Base-by-base conservation (phyloP, 2,329 filamentous ascomycete species). In the Curvularia sp. region DNA sequence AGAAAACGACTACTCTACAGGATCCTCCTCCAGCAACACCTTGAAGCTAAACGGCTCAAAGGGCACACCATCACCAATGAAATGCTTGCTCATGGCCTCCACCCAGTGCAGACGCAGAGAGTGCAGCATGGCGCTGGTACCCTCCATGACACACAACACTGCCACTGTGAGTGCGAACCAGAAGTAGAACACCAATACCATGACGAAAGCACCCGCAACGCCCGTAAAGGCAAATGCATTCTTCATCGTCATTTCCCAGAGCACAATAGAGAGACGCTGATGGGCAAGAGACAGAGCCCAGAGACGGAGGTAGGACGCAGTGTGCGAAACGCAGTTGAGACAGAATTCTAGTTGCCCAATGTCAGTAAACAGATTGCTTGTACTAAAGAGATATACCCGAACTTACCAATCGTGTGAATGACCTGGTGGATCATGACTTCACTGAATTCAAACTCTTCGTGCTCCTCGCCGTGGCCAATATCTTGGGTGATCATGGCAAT, bases 391-490 rank as follows among this genome's bases (percentile, higher is more conserved):
- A 15, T 8, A 9, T 44, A 18, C 3, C 22, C n/a, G 2, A 24
- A 49, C 89, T 79, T 88, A 94, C 91, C 93, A 73, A 98, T 98
- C 18, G 94, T 98, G 82, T 98, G 96, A 74, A 99, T 99, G 76
- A 97, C 88, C 79, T 99, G 95, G 80, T 99, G 95, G 74, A 99
- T 99, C 93, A 99, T 97, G 64, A 93, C 86, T 78, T 99, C 95
- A 60, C 90, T 87, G 77, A 99, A 99, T 70, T 99, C 95, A 77
- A 99, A 99, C 75, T 99, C 95, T 72, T 95, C 93, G 69, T 97
- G 92, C 68, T 93, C 93, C 49, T 92, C 91, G 43, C 88, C 86
- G 35, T 78, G 79, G 10, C 75, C 82, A 66, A 96, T 87, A 73
- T 95, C 92, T 76, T 96, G 89, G 2, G 92, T 91, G 74, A 97